Evolutionary conservation across 2,329 filamentous ascomycete genomes (phyloP).

Genomic region (Venturia aucupariae): DNA sequence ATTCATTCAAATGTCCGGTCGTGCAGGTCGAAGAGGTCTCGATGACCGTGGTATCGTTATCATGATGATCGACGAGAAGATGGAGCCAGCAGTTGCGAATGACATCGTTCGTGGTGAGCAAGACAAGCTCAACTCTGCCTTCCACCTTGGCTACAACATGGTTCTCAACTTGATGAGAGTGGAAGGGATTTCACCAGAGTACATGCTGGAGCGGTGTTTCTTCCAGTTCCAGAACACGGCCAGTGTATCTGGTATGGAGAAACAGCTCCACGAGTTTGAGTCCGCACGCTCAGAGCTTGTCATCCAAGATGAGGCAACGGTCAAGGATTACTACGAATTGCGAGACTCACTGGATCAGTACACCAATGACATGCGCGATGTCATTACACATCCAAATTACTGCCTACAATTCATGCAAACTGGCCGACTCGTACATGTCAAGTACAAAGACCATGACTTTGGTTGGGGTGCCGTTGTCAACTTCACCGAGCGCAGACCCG

Average conservation of each 20-base stretch:
- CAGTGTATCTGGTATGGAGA: slow-evolving; percentile 74
- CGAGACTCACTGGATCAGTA: slow-evolving; percentile 76
- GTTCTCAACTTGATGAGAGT: slow-evolving; percentile 91
- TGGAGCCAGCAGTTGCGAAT: slow-evolving; percentile 89
- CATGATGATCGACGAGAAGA: slow-evolving; percentile 98
- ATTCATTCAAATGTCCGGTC: slow-evolving; percentile 98
- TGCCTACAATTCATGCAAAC: slow-evolving; percentile 75
- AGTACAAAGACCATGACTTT: slow-evolving; percentile 71
- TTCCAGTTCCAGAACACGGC: slow-evolving; percentile 96
- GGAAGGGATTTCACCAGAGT: slow-evolving; percentile 98
- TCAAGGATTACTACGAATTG: slow-evolving; percentile 91
- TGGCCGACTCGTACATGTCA: slow-evolving; percentile 81
- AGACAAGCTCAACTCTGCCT: slow-evolving; percentile 94
- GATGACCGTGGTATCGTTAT: slow-evolving; percentile 98
- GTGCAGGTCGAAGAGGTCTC: slow-evolving; percentile 90
- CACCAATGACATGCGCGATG: slow-evolving; percentile 78
- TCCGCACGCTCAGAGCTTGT: slow-evolving; percentile 60
- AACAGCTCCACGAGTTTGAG: slow-evolving; percentile 70
- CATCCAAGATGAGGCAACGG: slow-evolving; percentile 76
- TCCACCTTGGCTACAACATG: slow-evolving; percentile 99
- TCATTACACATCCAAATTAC: slow-evolving; percentile 87
- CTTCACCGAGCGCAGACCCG: slow-evolving; percentile 54
- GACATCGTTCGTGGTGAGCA: slow-evolving; percentile 94
- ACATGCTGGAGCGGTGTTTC: slow-evolving; percentile 97
- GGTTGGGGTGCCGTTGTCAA: slow-evolving; percentile 89